Conservation (phyloP, 805 yeast species). For the Metschnikowia dekortorum region DNA sequence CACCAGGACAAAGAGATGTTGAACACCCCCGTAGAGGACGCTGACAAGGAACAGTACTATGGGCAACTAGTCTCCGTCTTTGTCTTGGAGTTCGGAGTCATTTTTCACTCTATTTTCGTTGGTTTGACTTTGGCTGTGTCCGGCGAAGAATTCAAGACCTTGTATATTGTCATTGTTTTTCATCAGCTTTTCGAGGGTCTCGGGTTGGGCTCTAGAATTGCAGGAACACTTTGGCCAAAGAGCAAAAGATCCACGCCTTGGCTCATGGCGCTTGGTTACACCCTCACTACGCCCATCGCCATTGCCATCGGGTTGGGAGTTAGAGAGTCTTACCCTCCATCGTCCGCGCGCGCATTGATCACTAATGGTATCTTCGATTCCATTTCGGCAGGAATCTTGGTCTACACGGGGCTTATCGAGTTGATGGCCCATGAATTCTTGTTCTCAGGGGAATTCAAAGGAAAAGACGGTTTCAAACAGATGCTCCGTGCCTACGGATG, state of each 20-base stretch:
- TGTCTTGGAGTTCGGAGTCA: constrained; percentile 71
- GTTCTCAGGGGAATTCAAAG: constrained; percentile 26
- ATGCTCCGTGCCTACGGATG: constrained; percentile 23
- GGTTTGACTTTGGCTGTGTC: constrained; percentile 76
- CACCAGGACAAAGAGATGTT: constrained; percentile 43
- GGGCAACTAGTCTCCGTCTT: constrained; percentile 55
- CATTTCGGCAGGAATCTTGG: constrained; percentile 32
- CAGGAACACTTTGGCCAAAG: constrained; percentile 53
- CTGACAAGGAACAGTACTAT: constrained; percentile 44
- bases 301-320: constrained; percentile 36
- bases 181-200: constrained; percentile 86
- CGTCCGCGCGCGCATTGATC: constrained; percentile 29
- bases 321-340: constrained; percentile 28
- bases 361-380: constrained; percentile 33
- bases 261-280: constrained; percentile 27
- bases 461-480: constrained; percentile 16
- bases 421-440: constrained; percentile 39
- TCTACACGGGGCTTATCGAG: constrained; percentile 35
- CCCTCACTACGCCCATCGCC: constrained; percentile 31
- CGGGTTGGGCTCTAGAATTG: constrained; percentile 77
- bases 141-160: constrained; percentile 67
- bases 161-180: constrained; percentile 66
- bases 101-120: constrained; percentile 79
- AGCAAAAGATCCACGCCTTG: constrained; percentile 46
- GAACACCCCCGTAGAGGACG: constrained; percentile 31